A percentile compares a stretch with the other conserved stretches of the same genome.
Conservation (phyloP, 1,284 basidiomycete species). For the Ceratobasidium sp. region DNA sequence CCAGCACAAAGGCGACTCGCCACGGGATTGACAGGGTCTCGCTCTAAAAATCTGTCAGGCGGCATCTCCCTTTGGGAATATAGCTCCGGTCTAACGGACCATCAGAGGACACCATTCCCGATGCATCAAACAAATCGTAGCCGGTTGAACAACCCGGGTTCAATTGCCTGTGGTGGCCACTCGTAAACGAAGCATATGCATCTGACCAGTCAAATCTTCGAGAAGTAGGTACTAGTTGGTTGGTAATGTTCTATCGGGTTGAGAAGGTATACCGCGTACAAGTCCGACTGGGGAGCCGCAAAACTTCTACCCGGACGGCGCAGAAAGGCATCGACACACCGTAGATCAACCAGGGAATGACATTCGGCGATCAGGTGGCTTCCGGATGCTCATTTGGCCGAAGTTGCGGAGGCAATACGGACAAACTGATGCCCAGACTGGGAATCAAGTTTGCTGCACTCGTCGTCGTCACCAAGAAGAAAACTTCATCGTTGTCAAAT, state of each 20-base stretch:
- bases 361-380: slow-evolving; percentile 1
- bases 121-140: slow-evolving; percentile 30
- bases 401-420: not conserved
- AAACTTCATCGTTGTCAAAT: not conserved
- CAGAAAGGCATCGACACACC: not conserved
- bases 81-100: slow-evolving; percentile 6
- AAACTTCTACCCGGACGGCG: not conserved
- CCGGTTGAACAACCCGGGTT: not conserved
- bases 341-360: not conserved
- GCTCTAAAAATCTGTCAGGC: not conserved
- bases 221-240: not conserved
- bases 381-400: not conserved
- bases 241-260: not conserved
- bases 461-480: not conserved
- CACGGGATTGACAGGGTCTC: not conserved
- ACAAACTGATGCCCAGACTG: not conserved
- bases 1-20: slow-evolving; percentile 5
- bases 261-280: too few species aligned
- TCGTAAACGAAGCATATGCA: not conserved
- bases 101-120: not conserved
- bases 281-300: not conserved
- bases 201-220: not conserved
- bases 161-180: not conserved
- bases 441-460: not conserved
- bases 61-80: not conserved